Base-by-base conservation (phyloP, 768 basidiomycete species). In the Coprinellus micaceus region DNA sequence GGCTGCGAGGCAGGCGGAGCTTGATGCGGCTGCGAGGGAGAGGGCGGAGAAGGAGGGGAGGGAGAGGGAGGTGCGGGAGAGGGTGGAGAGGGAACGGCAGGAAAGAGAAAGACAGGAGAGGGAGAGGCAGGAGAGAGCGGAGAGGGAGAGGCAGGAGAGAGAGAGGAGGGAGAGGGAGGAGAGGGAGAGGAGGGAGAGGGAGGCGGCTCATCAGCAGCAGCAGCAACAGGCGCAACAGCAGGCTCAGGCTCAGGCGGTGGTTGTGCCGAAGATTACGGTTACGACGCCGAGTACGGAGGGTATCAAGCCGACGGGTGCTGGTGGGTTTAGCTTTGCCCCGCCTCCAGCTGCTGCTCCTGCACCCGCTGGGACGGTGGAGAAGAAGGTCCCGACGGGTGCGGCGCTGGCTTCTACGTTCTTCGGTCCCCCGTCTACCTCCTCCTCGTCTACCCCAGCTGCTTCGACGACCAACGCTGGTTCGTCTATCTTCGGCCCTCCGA, bases 1-100 rank as follows among this genome's bases (percentile, higher is more conserved):
- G 48, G 76, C 79, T 53, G 74, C 74, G 12, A 77, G 71, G 55
- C 66, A 67, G 52, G 72, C 72, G 59, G 80, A 77, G 62, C 71
- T 82, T 68, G 65, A 76, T 71, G 71, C 71, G 33, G 66, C 63
- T 39, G 66, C 63, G 0, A 70, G 71, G 54, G 70, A 65, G 45
- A 80, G 74, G 62, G 59, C 49, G 30, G 55, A 57, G 29, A 64
- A 64, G 52, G 64, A 68, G 56, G 63, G 66, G 55, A 63, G 60
- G 33, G 24, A 54, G 15, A 70, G 66, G 54, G 75, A 72, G 58
- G 66, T 67, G 25, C 58, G 59, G 43, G 63, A 61, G n/a, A 55
- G 58, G 53, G 69, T 66, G 17, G 65, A 73, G 37, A 66, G 62
- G 52, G 67, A 60, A 40, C 62, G 55, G 44, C 24, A 45, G 10